Evolutionary conservation across 2,329 filamentous ascomycete species (phyloP).

Genomic region (Fonsecaea erecta): DNA sequence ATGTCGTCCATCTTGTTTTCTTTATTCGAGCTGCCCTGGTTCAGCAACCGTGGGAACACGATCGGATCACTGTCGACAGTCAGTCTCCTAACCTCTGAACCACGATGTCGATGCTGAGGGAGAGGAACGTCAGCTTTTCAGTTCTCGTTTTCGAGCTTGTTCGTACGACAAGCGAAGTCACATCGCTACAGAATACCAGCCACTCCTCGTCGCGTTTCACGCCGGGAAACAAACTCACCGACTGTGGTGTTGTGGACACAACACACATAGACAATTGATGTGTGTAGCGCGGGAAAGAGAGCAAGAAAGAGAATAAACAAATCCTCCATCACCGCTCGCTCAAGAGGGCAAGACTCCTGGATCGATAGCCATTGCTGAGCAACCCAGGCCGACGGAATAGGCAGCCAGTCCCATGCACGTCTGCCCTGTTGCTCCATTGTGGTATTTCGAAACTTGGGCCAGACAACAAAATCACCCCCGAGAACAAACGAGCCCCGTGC

Average conservation of each 20-base stretch:
- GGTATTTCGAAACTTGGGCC: background rate
- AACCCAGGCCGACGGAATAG: background rate
- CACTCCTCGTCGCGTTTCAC: too few species aligned
- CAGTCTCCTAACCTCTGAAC: too few species aligned
- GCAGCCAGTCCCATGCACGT: background rate
- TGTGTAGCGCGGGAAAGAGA: background rate
- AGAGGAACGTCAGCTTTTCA: too few species aligned
- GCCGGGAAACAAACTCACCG: too few species aligned
- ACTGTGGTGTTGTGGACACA: conserved; percentile 3
- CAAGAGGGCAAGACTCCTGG: background rate
- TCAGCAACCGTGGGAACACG: too few species aligned
- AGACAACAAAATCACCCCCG: background rate
- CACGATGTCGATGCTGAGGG: too few species aligned
- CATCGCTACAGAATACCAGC: too few species aligned
- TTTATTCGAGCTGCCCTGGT: too few species aligned
- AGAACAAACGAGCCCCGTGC: background rate
- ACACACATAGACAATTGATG: background rate
- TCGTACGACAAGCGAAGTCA: too few species aligned
- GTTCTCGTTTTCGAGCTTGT: too few species aligned
- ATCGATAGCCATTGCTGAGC: background rate
- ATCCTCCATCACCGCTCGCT: background rate
- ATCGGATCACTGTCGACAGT: too few species aligned
- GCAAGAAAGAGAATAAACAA: background rate
- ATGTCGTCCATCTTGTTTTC: background rate
- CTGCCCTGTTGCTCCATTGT: background rate